Base-by-base conservation (phyloP, 2,329 filamentous ascomycete species). In the Hyphodiscus sp. region DNA sequence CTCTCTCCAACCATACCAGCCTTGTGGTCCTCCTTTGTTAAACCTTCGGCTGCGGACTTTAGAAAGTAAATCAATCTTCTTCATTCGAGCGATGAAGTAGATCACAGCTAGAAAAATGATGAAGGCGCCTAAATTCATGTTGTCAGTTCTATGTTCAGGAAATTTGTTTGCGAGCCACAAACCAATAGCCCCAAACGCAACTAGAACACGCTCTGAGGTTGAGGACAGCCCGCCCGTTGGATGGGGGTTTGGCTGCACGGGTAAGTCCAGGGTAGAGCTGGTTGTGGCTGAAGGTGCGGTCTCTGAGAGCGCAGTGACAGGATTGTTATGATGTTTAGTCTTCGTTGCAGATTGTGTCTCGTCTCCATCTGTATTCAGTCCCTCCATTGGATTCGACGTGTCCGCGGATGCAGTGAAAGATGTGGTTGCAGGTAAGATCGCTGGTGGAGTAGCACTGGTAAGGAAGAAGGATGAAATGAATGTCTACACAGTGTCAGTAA, bases 111-210 rank as follows among this genome's bases (percentile, higher is more conserved):
- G 33, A 26, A 64, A 45, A 9, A 68, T 63, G 20, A 67, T 62
- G 42, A 67, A 63, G 26, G 61, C 63, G 20, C 64, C 66, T 48
- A 18, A 41, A 42, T 4, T 8, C 23, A 26, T 44, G 20, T 19
- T 16, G 23, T 52, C 20, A 49, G 29, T 20, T 26, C 16, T 7
- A 4, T 41, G 15, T 19, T 20, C 20, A 49, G 9, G 23, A 26
- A 7, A 11, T 18, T 13, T 16, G 41, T 41, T 41, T 13, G 23
- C 18, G n/a, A 19, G 19, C 2, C 44, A 59, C 50, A 15, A 61
- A 67, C 65, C 64, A 44, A 68, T 64, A 41, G 62, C 54, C 45
- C 62, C 66, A 38, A 52, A 52, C 38, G 61, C 61, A 50, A 68
- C 63, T 33, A 68, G 44, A 29, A 65, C 50, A 30, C 63, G 58